Base-by-base conservation (phyloP, 108 stramenopile genomes). In the Nitzschia inconspicua region DNA sequence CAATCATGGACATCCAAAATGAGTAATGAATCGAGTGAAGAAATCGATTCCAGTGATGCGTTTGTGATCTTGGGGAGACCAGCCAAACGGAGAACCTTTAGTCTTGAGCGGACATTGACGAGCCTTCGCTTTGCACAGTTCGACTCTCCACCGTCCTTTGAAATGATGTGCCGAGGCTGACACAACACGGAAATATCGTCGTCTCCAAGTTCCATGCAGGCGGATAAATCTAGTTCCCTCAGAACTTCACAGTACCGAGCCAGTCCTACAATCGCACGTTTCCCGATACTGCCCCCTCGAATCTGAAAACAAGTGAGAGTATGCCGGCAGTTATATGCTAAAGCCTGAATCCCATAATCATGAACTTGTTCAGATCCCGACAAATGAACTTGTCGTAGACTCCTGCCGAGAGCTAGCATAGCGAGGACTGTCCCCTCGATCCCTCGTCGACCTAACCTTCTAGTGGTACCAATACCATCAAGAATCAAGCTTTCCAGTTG, bases 271-370 rank as follows among this genome's bases (percentile, higher is more conserved):
- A 72, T 10, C n/a, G 71, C 64, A 2, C 5, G 8, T 31, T 72
- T 42, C 11, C 65, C 59, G 19, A 72, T 72, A 13, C 47, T 32
- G 25, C 57, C 44, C 4, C 50, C 71, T 18, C 65, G 28, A 57
- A 72, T 60, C 30, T 72, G 57, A 27, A 72, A 35, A n/a, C 62
- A 63, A 19, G 57, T 72, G 47, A 72, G 31, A 19, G 71, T 54
- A 27, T 43, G 24, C 27, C 47, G 48, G 24, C 71, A 72, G n/a
- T 41, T 60, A 5, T 50, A 57, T 14, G 71, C 71, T 1, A 72
- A 32, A 11, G 49, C 65, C 25, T 66, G 57, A 5, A 72, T 29
- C 44, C 66, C 71, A 51, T 42, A 59, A 34, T 72, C 71, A 4
- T 16, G 0, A 30, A 72, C 46, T 25, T 60, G 28, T 36, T 72